phyloP scores from a whole-genome alignment of 164 flowering plant genomes.

The Magnolia changhungtana region DNA sequence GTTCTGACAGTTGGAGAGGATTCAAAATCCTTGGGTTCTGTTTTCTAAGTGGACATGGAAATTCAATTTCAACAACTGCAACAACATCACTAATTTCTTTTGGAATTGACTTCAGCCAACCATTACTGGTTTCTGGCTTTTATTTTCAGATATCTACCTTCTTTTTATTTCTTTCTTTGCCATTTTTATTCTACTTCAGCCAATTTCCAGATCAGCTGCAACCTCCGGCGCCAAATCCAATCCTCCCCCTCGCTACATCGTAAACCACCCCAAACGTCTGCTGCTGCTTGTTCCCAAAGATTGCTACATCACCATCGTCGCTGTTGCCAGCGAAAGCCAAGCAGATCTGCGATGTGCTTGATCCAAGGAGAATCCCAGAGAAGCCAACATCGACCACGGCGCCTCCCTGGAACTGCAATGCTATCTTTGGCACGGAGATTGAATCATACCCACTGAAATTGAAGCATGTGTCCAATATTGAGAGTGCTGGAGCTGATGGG shows the following conservation, averaged over 20 bases:
- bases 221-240: slow-evolving; percentile 42
- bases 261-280: slow-evolving; percentile 36
- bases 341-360: slow-evolving; percentile 22
- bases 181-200: not conserved
- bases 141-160: not conserved
- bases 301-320: slow-evolving; percentile 15
- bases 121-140: not conserved
- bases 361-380: slow-evolving; percentile 28
- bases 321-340: slow-evolving; percentile 37
- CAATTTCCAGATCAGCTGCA: slow-evolving; percentile 19
- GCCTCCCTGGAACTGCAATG: slow-evolving; percentile 22
- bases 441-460: slow-evolving; percentile 27
- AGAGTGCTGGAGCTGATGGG: slow-evolving; percentile 24
- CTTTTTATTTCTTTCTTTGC: not conserved
- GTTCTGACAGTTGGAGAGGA: too few species aligned
- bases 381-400: slow-evolving; percentile 19
- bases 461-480: slow-evolving; percentile 67
- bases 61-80: too few species aligned
- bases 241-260: slow-evolving; percentile 33
- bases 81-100: not conserved
- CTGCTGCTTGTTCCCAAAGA: slow-evolving; percentile 47
- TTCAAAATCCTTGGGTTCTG: too few species aligned
- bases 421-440: slow-evolving; percentile 22
- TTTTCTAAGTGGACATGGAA: too few species aligned
- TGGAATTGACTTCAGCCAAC: not conserved